phyloP scores from a whole-genome alignment of 2,329 filamentous ascomycete genomes.

The Achaetomium macrosporum region DNA sequence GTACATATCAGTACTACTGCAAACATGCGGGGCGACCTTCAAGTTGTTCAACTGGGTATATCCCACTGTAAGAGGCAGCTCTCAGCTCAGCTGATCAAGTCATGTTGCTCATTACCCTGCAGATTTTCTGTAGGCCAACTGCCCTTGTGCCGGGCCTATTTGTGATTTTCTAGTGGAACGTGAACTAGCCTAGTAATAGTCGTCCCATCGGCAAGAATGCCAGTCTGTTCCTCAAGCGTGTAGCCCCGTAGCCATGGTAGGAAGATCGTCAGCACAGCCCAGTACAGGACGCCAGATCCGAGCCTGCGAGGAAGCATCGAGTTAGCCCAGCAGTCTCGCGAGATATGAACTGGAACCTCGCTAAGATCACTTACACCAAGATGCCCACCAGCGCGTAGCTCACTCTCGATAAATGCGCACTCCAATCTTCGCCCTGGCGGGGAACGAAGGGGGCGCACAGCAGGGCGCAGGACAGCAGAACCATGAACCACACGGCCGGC shows the following conservation, averaged over 20 bases:
- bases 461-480: constrained; percentile 48
- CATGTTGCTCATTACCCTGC: too few species aligned
- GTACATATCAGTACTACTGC: too few species aligned
- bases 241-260: constrained; percentile 56
- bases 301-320: constrained; percentile 27
- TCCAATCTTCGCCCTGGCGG: constrained; percentile 42
- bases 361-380: constrained; percentile 50
- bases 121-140: too few species aligned
- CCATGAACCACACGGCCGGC: constrained; percentile 50
- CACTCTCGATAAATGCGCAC: constrained; percentile 42
- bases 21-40: too few species aligned
- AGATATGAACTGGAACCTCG: too few species aligned
- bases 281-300: constrained; percentile 55
- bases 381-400: constrained; percentile 50
- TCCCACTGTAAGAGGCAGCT: too few species aligned
- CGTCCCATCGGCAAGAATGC: constrained; percentile 60
- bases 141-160: not conserved
- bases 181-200: constrained; percentile 53
- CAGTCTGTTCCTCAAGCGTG: constrained; percentile 54
- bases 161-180: constrained; percentile 16
- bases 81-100: too few species aligned
- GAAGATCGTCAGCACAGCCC: constrained; percentile 60
- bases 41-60: too few species aligned
- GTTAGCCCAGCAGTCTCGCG: not conserved
- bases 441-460: constrained; percentile 59